A percentile compares a stretch with the other conserved stretches of the same genome.
Evolutionary conservation across 208 protist species (phyloP).

Genomic region (Sergeia podlipaevii): DNA sequence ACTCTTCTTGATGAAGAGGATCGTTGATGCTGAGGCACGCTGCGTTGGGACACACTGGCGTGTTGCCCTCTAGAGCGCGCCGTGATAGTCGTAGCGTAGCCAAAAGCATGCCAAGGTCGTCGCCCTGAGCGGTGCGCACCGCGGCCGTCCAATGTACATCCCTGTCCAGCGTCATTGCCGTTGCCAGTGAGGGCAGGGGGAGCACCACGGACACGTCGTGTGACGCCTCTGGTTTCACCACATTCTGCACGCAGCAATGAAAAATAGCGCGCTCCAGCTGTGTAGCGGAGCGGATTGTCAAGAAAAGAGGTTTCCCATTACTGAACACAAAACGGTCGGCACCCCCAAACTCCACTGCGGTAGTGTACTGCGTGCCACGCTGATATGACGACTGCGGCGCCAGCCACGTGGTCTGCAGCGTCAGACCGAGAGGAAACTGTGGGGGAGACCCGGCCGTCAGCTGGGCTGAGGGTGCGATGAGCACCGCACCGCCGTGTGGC

Average conservation of each 20-base stretch:
- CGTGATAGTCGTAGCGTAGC: conserved; percentile 53
- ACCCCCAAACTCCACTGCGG: conserved; percentile 74
- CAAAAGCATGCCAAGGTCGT: conserved; percentile 64
- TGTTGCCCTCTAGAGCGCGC: conserved; percentile 39
- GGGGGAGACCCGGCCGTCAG: not conserved
- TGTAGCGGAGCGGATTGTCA: conserved; percentile 37
- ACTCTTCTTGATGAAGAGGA: conserved; percentile 69
- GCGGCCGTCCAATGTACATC: conserved; percentile 71
- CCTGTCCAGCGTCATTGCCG: conserved; percentile 42
- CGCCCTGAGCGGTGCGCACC: conserved; percentile 52
- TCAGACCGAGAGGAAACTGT: conserved; percentile 66
- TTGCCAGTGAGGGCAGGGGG: conserved; percentile 49
- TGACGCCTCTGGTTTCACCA: conserved; percentile 28
- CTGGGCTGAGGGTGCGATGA: conserved; percentile 1
- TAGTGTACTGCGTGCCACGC: conserved; percentile 48
- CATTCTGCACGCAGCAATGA: conserved; percentile 71
- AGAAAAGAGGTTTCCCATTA: conserved; percentile 35
- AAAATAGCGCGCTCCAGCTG: conserved; percentile 34
- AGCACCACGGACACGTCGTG: conserved; percentile 54
- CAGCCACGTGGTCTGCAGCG: conserved; percentile 68
- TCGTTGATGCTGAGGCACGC: conserved; percentile 69
- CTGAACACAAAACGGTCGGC: conserved; percentile 40
- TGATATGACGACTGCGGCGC: conserved; percentile 33
- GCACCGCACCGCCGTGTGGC: conserved; percentile 63
- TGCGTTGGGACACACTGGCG: conserved; percentile 38